phyloP scores from a whole-genome alignment of 805 yeast genomes.

The Kodamaea leandrae region DNA sequence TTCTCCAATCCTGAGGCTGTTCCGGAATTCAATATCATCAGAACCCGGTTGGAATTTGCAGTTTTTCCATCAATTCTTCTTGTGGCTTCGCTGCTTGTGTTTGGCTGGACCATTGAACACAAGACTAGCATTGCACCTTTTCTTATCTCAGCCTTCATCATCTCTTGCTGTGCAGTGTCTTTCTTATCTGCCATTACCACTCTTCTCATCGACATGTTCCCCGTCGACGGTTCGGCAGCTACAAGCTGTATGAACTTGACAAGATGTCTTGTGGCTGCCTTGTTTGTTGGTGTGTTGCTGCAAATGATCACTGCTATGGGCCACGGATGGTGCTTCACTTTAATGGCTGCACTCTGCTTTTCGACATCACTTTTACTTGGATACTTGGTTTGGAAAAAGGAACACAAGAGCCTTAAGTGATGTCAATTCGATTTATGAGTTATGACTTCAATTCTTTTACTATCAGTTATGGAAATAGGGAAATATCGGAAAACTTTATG shows the following conservation, averaged over 20 bases:
- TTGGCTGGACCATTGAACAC: conserved; percentile 71
- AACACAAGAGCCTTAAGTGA: too few species aligned
- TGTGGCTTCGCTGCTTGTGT: conserved; percentile 45
- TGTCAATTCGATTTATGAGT: background rate
- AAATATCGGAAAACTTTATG: too few species aligned
- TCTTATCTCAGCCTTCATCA: conserved; percentile 54
- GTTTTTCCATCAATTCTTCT: conserved; percentile 42
- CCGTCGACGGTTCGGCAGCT: conserved; percentile 68
- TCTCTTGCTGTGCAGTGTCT: conserved; percentile 58
- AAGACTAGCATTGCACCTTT: conserved; percentile 51
- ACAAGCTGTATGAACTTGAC: conserved; percentile 69
- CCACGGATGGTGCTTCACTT: conserved; percentile 73
- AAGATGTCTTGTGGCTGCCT: conserved; percentile 72
- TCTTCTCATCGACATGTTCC: conserved; percentile 72
- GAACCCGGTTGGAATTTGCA: conserved; percentile 50
- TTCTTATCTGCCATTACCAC: conserved; percentile 60
- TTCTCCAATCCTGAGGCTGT: conserved; percentile 1
- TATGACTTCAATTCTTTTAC: background rate
- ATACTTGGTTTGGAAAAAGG: conserved; percentile 8
- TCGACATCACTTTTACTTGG: conserved; percentile 9
- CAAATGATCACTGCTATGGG: conserved; percentile 58
- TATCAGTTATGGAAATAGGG: background rate
- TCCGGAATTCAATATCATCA: conserved; percentile 50
- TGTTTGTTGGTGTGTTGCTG: conserved; percentile 63
- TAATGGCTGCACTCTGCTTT: conserved; percentile 54